phyloP scores from a whole-genome alignment of 805 yeast genomes.

The Sugiyamaella marilandica region DNA sequence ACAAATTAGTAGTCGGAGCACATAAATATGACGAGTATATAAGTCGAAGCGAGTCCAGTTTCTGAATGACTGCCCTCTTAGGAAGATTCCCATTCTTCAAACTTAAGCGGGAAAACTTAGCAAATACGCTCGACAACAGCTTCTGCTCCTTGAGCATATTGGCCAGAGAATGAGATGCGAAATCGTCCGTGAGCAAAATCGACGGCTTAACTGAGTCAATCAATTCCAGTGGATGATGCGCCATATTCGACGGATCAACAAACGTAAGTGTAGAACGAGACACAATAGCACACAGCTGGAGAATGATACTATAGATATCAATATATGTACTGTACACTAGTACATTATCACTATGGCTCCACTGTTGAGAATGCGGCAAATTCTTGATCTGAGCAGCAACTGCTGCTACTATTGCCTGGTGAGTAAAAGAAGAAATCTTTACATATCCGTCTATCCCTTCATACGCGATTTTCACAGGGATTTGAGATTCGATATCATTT shows the following conservation, averaged over 20 bases:
- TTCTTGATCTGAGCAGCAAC: constrained; percentile 35
- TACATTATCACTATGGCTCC: constrained; percentile 29
- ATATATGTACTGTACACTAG: constrained; percentile 29
- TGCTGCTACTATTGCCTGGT: constrained; percentile 30
- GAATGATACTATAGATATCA: constrained; percentile 25
- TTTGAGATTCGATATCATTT: background rate
- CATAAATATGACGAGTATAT: constrained; percentile 26
- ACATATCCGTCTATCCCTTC: constrained; percentile 6
- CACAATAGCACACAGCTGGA: constrained; percentile 32
- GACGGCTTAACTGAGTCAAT: constrained; percentile 26
- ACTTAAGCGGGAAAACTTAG: constrained; percentile 18
- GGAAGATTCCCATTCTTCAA: constrained; percentile 26
- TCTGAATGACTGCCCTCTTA: constrained; percentile 20
- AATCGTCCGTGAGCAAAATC: constrained; percentile 30
- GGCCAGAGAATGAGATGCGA: constrained; percentile 25
- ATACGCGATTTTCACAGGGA: constrained; percentile 12
- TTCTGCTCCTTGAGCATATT: constrained; percentile 23
- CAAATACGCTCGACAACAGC: constrained; percentile 9
- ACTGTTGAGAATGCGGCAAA: constrained; percentile 29
- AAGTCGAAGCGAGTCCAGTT: constrained; percentile 27
- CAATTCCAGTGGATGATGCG: constrained; percentile 13
- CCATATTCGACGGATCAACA: constrained; percentile 18
- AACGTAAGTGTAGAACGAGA: constrained; percentile 21
- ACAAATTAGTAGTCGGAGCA: constrained; percentile 3
- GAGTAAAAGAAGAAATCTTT: constrained; percentile 13